Base-by-base conservation (phyloP, 2,329 filamentous ascomycete genomes). In the Fusarium armeniacum region DNA sequence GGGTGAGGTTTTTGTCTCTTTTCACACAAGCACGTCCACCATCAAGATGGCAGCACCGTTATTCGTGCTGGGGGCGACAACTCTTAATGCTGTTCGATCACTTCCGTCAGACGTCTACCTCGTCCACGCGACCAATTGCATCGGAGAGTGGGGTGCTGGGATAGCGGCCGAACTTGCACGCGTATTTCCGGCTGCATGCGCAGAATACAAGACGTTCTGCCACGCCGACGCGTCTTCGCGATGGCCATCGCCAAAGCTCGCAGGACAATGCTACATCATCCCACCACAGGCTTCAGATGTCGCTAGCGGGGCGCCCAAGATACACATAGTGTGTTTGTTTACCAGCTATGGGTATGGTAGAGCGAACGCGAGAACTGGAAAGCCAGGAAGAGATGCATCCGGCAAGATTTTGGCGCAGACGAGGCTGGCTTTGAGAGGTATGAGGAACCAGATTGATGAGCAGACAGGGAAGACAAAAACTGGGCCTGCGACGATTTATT, bases 51-150 rank as follows among this genome's bases (percentile, higher is more conserved):
- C 51, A 36, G 22, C 53, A 8, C 22, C 51, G 8, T 18, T 47
- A 2, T 74, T 74, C 15, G 26, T 32, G 0, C 20, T 73, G 3
- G 62, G 67, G 18, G 16, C 50, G n/a, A 65, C 67, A 2, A 8
- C 67, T 9, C 40, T 74, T 22, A 74, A 66, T 44, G n/a, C 24
- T 0, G 60, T 74, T 4, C 58, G 56, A n/a, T 62, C 58, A 0
- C 49, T 74, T 1, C 70, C 72, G 0, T 11, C 62, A 3, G 50
- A 65, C 12, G 50, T 51, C 44, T 74, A 76, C 46, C 69, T 79
- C 50, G 71, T 77, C 10, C 77, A 79, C 36, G 75, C 75, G 2
- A 78, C 76, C 32, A 78, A 78, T 35, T 78, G 76, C 61, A 69
- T 78, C 44, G 77, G 65, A 2, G 60, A 67, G 38, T 79, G 77